Conservation (phyloP, 768 basidiomycete genomes). For the Rhizopogon sp. region DNA sequence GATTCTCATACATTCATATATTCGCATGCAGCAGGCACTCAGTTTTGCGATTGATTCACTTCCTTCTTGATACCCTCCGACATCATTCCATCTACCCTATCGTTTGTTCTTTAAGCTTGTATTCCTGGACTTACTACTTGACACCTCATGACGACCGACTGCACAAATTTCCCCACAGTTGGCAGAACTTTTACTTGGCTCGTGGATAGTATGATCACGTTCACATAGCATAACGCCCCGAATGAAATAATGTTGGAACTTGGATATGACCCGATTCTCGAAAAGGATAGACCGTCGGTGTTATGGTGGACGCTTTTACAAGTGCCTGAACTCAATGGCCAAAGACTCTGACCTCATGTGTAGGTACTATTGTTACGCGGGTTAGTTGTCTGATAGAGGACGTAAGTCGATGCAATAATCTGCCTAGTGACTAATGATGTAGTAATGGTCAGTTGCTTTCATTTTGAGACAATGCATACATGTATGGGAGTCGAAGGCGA, state of each 20-base stretch:
- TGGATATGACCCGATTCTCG: background rate
- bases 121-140: background rate
- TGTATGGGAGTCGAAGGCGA: background rate
- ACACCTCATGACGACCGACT: background rate
- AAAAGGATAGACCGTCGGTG: no score
- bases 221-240: background rate
- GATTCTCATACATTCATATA: background rate
- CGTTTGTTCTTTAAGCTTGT: background rate
- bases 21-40: background rate
- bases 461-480: background rate
- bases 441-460: background rate
- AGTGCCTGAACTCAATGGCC: background rate
- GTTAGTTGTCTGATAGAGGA: background rate
- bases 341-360: no score
- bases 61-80: background rate
- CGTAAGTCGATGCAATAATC: background rate
- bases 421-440: background rate
- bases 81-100: background rate
- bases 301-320: no score
- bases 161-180: background rate
- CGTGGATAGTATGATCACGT: background rate
- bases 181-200: background rate
- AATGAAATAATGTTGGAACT: background rate
- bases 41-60: background rate
- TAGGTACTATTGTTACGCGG: background rate